Base-by-base conservation (phyloP, 768 basidiomycete species). In the Solioccasus polychromus region DNA sequence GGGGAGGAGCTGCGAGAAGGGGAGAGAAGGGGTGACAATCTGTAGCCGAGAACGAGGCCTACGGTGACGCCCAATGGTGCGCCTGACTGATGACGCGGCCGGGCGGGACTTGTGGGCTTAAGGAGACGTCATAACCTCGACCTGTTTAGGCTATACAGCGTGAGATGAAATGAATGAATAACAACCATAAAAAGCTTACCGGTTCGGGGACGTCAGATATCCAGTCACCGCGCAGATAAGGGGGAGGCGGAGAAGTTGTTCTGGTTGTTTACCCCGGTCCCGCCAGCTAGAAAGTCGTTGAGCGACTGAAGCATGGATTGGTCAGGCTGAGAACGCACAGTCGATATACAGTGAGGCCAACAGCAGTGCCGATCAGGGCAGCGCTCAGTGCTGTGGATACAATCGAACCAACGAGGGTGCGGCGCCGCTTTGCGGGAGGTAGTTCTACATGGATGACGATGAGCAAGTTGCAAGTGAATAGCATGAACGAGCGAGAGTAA, bases 301-400 rank as follows among this genome's bases (percentile, higher is more conserved):
- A 47, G 34, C 39, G 18, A 44, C 42, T 47, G 22, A 28, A 18
- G 17, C 38, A 38, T 4, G 31, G 28, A 32, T 11, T 24, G 22
- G 23, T 41, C 35, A 43, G 31, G 20, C 22, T 23, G 46, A 39
- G 29, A 26, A 77, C 87, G 71, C 63, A 91, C 89, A 92, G 71
- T 66, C 87, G 79, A 70, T 90, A 92, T 32, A 90, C 87, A 35
- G 88, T 89, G 51, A 91, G 74, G 48, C 89, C 89, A 42, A 92
- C 89, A 14, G 90, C 90, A 18, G 87, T 84, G 47, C 89, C 87
- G 49, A 92, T 87, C 47, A 92, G 77, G 36, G 88, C 90, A 52
- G 89, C 88, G 68, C 78, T 88, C 67, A 92, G 71, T 44, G 90
- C 89, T 25, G 88, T 87, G 14, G 87, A 85, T 51, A 91, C 79